A percentile compares a stretch with the other conserved stretches of the same genome.
Conservation (phyloP, 768 basidiomycete species). For the Pleurotus citrinopileatus region DNA sequence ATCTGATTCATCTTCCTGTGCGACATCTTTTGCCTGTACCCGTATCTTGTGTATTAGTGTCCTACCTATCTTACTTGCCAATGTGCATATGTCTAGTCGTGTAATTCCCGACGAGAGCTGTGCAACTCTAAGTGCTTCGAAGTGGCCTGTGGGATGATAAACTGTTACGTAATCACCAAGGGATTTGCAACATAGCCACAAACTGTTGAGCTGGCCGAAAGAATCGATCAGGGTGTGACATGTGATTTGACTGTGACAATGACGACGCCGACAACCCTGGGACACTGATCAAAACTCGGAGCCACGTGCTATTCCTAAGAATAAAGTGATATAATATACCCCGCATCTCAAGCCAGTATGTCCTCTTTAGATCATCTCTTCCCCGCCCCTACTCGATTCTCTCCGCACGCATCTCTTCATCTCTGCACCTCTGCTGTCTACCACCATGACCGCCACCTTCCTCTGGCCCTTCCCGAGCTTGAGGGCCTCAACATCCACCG, state of each 20-base stretch:
- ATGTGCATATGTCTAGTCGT: not conserved
- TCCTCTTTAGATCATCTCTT: conserved; percentile 5
- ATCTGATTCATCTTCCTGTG: conserved; percentile 8
- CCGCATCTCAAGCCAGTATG: conserved; percentile 3
- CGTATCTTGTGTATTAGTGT: conserved; percentile 1
- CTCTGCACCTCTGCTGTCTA: not conserved
- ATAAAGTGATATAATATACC: not conserved
- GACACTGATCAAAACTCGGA: no score
- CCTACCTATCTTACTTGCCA: not conserved
- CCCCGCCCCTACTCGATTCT: conserved; percentile 10
- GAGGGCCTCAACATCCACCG: conserved; percentile 7
- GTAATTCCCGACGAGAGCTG: no score
- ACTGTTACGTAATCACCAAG: no score
- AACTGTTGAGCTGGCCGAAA: no score
- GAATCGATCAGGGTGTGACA: no score
- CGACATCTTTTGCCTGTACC: not conserved
- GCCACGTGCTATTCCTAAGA: no score
- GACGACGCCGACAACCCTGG: no score
- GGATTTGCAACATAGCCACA: no score
- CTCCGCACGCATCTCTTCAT: no score
- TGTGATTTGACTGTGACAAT: no score
- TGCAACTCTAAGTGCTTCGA: no score
- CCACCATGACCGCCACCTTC: conserved; percentile 13
- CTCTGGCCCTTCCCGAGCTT: conserved; percentile 16
- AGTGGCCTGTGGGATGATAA: no score